These are phyloP conservation scores for Malus hybrid DNA, from an alignment of 331 rosid species.

Conservation along the genomic window DNA sequence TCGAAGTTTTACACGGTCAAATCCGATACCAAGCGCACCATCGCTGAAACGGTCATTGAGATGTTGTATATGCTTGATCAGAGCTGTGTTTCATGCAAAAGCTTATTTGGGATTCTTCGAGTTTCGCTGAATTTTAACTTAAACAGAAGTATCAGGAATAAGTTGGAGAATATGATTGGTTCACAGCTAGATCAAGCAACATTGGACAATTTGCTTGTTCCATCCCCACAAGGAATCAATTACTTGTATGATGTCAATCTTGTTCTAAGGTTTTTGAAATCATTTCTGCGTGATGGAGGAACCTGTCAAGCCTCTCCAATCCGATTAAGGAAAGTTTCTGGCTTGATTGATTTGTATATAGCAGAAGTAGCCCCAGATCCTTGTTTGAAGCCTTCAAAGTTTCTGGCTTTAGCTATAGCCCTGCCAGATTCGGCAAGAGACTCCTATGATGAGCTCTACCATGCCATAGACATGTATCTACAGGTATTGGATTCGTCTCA, in stretches of 20 bases:
- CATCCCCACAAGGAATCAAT: conserved; percentile 59
- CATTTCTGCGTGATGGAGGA: conserved; percentile 31
- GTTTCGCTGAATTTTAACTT: conserved; percentile 46
- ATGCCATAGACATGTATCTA: conserved; percentile 72
- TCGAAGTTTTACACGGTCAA: conserved; percentile 38
- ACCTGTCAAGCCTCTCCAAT: conserved; percentile 15
- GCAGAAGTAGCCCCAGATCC: conserved; percentile 98
- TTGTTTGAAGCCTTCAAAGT: conserved; percentile 62
- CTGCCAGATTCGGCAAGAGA: conserved; percentile 74
- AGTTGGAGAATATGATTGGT: conserved; percentile 86
- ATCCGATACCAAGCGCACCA: conserved; percentile 38
- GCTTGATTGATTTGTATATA: conserved; percentile 64
- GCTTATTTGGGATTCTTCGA: conserved; percentile 54
- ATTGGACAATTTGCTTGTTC: conserved; percentile 80
- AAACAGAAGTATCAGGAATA: conserved; percentile 48
- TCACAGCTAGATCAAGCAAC: conserved; percentile 68
- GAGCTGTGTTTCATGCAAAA: conserved; percentile 42
- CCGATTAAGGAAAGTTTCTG: conserved; percentile 52
- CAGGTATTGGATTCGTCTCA: conserved; percentile 45
- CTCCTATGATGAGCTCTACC: conserved; percentile 68
- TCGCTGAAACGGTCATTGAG: conserved; percentile 58
- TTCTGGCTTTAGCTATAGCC: conserved; percentile 47
- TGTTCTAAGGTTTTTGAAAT: conserved; percentile 65
- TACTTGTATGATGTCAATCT: conserved; percentile 78
- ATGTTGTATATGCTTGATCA: conserved; percentile 46